phyloP scores from a whole-genome alignment of 23 red algal species.

The Pyropia yezoensis region DNA sequence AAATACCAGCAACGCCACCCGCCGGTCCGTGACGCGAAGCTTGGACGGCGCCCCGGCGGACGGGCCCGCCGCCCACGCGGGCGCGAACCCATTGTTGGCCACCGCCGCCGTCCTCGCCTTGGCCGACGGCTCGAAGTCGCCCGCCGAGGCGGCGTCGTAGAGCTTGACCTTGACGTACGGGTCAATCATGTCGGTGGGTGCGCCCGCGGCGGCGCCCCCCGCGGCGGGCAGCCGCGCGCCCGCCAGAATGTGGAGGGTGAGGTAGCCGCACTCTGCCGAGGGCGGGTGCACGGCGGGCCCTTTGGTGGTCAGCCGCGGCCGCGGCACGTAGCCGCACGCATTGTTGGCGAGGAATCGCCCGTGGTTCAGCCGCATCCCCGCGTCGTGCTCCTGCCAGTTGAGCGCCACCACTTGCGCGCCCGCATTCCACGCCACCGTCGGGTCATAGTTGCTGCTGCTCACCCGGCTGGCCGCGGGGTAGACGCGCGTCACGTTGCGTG shows the following conservation, averaged over 20 bases:
- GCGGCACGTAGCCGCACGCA: slow-evolving; percentile 46
- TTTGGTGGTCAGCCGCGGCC: too few relatives aligned
- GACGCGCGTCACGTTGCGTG: slow-evolving; percentile 24
- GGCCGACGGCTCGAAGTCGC: too few relatives aligned
- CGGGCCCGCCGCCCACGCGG: neutral
- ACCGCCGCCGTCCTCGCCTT: too few relatives aligned
- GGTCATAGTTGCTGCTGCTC: slow-evolving; percentile 45
- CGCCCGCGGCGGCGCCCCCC: too few relatives aligned
- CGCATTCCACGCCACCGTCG: slow-evolving; percentile 19
- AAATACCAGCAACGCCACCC: too few relatives aligned
- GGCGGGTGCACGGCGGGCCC: too few relatives aligned
- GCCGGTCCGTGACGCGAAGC: neutral
- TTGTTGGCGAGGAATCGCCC: slow-evolving; percentile 42
- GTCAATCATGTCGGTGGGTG: too few relatives aligned
- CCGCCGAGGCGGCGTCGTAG: too few relatives aligned
- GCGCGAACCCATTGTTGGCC: neutral
- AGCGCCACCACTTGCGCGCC: slow-evolving; percentile 58
- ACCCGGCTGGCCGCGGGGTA: slow-evolving; percentile 59
- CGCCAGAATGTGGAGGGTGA: too few relatives aligned
- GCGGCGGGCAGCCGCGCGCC: too few relatives aligned
- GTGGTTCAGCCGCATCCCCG: slow-evolving; percentile 29
- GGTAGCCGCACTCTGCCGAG: too few relatives aligned
- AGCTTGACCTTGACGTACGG: too few relatives aligned
- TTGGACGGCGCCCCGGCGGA: neutral
- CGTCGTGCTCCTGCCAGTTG: slow-evolving; percentile 53